phyloP scores from a whole-genome alignment of 306 rosid genomes.

The Quercus wislizeni region DNA sequence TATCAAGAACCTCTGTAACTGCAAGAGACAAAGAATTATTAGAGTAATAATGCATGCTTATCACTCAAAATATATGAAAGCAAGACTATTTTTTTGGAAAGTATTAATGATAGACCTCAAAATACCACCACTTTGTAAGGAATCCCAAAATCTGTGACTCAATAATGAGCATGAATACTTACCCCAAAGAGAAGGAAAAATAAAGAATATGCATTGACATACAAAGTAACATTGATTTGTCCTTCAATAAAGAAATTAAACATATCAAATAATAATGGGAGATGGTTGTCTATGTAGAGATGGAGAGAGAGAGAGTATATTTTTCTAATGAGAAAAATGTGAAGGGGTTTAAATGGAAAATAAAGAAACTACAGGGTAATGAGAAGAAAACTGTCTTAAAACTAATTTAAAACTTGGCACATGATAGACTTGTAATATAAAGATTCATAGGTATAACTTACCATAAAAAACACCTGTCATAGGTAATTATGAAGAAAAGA shows the following conservation, averaged over 20 bases:
- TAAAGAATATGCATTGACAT: no score
- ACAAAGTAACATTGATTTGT: background rate
- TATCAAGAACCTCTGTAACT: constrained; percentile 67
- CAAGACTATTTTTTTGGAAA: constrained; percentile 3
- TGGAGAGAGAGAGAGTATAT: background rate
- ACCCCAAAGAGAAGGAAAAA: no score
- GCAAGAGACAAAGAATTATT: constrained; percentile 29
- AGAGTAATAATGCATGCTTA: constrained; percentile 4
- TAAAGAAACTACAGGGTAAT: background rate
- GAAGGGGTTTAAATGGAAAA: background rate
- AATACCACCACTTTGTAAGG: no score
- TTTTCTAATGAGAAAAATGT: background rate
- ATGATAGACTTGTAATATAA: background rate
- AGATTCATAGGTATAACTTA: background rate
- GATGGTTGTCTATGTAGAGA: background rate
- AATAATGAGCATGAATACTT: no score
- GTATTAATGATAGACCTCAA: no score
- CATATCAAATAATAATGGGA: background rate
- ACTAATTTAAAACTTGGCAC: background rate
- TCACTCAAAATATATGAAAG: constrained; percentile 10
- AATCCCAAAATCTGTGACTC: no score
- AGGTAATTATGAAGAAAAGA: no score
- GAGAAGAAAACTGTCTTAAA: background rate
- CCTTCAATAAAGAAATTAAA: background rate
- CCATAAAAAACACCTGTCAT: background rate